These are phyloP conservation scores for Colletotrichum graminicola DNA, from an alignment of 2,329 filamentous ascomycete genomes.

Conservation along the genomic window DNA sequence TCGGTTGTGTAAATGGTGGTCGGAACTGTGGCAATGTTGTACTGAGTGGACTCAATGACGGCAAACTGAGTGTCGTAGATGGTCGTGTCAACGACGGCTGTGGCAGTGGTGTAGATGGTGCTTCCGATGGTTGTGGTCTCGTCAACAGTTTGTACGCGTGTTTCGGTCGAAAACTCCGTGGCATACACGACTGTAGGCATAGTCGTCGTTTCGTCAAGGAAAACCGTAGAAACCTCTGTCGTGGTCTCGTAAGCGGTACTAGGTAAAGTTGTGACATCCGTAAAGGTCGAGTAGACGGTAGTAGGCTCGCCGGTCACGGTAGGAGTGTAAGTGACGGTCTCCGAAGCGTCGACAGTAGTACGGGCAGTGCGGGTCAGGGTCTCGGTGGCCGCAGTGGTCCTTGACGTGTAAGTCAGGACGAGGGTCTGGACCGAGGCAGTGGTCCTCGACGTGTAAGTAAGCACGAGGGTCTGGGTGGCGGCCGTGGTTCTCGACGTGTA, in stretches of 20 bases:
- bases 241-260: constrained; percentile 3
- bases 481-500: constrained; percentile 17
- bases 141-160: constrained; percentile 2
- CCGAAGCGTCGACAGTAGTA: constrained; percentile 12
- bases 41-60: constrained; percentile 21
- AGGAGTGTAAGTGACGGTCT: constrained; percentile 8
- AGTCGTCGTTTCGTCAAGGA: constrained; percentile 16
- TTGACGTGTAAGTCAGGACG: constrained; percentile 3
- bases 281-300: constrained; percentile 6
- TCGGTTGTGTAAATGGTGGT: constrained; percentile 21
- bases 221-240: constrained; percentile 12
- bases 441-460: constrained; percentile 13
- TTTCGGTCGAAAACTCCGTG: constrained; percentile 12
- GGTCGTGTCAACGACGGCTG: constrained; percentile 19
- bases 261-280: constrained; percentile 18
- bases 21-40: constrained; percentile 20
- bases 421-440: constrained; percentile 6
- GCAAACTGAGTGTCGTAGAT: constrained; percentile 18
- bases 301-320: constrained; percentile 17
- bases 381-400: constrained; percentile 13
- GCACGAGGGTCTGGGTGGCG: constrained; percentile 8
- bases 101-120: constrained; percentile 23
- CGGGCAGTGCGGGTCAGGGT: constrained; percentile 23
- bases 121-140: constrained; percentile 15
- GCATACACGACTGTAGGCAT: constrained; percentile 8